Evolutionary conservation across 2,329 filamentous ascomycete genomes (phyloP).

Genomic region (Aspergillus pseudoviridinutans): DNA sequence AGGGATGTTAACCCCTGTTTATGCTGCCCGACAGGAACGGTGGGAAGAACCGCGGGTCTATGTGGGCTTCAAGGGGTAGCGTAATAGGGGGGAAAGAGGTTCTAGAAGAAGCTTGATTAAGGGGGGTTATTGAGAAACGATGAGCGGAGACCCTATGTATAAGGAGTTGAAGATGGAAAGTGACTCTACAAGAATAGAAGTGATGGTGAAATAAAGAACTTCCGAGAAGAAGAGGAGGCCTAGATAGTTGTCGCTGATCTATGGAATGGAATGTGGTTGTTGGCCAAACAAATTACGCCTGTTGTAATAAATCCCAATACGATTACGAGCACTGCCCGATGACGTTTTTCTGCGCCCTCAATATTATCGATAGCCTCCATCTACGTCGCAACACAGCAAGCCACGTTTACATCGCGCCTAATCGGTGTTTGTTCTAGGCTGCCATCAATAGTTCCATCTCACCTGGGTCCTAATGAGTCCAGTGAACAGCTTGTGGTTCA

Average conservation of each 20-base stretch:
- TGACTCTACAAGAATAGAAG: neutral
- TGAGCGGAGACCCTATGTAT: neutral
- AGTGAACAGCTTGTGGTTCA: slow-evolving; percentile 53
- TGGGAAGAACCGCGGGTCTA: neutral
- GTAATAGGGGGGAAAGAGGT: neutral
- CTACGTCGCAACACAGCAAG: neutral
- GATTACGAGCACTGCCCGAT: slow-evolving; percentile 15
- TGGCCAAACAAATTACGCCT: slow-evolving; percentile 13
- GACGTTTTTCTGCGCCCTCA: slow-evolving; percentile 20
- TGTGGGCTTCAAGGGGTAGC: neutral
- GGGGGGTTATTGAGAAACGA: neutral
- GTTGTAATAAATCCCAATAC: neutral
- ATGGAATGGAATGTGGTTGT: slow-evolving; percentile 18
- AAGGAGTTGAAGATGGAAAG: neutral
- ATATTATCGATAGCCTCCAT: neutral
- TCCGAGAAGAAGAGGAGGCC: slow-evolving; percentile 3
- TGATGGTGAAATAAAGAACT: neutral
- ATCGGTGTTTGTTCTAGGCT: neutral
- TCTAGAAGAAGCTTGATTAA: neutral
- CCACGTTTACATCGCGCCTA: neutral
- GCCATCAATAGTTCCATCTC: neutral
- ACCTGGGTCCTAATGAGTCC: slow-evolving; percentile 30
- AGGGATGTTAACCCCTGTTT: neutral
- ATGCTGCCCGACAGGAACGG: neutral
- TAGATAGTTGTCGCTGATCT: neutral